Conservation (phyloP, 2,329 filamentous ascomycete genomes). For the Fusarium nygamai region DNA sequence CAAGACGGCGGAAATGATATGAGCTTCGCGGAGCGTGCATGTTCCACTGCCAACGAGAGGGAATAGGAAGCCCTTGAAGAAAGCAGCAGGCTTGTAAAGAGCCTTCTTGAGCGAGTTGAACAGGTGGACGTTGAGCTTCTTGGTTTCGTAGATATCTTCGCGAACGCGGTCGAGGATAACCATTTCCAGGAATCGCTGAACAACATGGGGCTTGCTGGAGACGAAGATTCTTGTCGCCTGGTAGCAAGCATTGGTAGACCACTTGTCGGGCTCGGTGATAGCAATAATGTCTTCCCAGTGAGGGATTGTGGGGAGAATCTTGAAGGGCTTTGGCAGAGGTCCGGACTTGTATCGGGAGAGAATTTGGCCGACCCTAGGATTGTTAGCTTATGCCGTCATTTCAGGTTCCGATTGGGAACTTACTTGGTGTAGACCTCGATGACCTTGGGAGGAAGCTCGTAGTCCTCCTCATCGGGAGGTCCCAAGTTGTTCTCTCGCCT, state of each 20-base stretch:
- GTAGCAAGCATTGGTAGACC: conserved; percentile 82
- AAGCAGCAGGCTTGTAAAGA: conserved; percentile 92
- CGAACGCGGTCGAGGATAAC: conserved; percentile 91
- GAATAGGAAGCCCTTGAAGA: conserved; percentile 97
- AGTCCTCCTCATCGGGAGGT: conserved; percentile 80
- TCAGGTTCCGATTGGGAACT: conserved; percentile 30
- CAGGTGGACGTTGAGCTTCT: conserved; percentile 94
- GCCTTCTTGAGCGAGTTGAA: conserved; percentile 93
- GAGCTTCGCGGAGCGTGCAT: conserved; percentile 92
- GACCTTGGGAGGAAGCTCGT: conserved; percentile 89
- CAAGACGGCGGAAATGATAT: conserved; percentile 89
- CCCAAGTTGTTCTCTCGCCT: conserved; percentile 54
- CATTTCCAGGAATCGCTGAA: conserved; percentile 86
- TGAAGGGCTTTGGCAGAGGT: conserved; percentile 97
- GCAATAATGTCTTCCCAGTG: conserved; percentile 89
- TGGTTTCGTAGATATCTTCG: conserved; percentile 91
- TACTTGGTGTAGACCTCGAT: conserved; percentile 93
- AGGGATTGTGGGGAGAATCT: conserved; percentile 91
- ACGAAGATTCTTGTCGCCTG: conserved; percentile 94
- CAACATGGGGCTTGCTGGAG: conserved; percentile 80
- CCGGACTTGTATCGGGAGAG: conserved; percentile 94
- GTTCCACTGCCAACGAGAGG: conserved; percentile 85
- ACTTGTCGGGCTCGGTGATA: conserved; percentile 80
- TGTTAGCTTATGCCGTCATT: conserved; percentile 16
- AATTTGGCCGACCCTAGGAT: conserved; percentile 78